Evolutionary conservation across 176 grass and related monocot species (phyloP).

Genomic region (Musa schizocarpa): DNA sequence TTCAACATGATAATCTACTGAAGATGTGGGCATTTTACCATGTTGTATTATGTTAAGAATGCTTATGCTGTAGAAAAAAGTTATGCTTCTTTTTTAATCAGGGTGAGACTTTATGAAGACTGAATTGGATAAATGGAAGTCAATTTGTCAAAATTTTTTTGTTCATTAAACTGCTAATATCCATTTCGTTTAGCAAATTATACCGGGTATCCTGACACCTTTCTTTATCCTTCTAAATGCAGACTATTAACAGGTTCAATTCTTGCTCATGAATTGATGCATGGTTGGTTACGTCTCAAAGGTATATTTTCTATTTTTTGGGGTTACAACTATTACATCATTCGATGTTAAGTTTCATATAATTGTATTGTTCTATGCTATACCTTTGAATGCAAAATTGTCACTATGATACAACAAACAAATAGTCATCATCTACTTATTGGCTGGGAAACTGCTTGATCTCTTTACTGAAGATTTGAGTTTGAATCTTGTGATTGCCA

Average conservation of each 20-base stretch:
- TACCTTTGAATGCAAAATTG: no score
- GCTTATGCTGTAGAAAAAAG: no score
- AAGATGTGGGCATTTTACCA: not conserved
- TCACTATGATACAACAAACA: no score
- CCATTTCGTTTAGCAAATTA: no score
- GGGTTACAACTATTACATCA: not conserved
- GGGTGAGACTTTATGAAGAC: not conserved
- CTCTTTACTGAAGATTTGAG: no score
- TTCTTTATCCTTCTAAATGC: slow-evolving; percentile 22
- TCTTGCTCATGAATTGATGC: slow-evolving; percentile 95
- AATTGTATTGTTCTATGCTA: no score
- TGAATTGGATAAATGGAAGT: not conserved
- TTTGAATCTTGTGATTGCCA: no score
- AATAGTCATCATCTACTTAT: no score
- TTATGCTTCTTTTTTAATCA: not conserved
- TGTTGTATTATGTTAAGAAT: no score
- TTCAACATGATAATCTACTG: not conserved
- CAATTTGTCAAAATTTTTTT: not conserved
- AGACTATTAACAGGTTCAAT: slow-evolving; percentile 93
- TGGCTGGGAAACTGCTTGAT: no score
- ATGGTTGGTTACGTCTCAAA: slow-evolving; percentile 90
- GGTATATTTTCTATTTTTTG: slow-evolving; percentile 22
- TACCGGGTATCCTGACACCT: not conserved
- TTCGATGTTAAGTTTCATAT: no score
- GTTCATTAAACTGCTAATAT: no score